Conservation (phyloP, 371 early-diverging fungal genomes). For the Cokeromyces recurvatus region DNA sequence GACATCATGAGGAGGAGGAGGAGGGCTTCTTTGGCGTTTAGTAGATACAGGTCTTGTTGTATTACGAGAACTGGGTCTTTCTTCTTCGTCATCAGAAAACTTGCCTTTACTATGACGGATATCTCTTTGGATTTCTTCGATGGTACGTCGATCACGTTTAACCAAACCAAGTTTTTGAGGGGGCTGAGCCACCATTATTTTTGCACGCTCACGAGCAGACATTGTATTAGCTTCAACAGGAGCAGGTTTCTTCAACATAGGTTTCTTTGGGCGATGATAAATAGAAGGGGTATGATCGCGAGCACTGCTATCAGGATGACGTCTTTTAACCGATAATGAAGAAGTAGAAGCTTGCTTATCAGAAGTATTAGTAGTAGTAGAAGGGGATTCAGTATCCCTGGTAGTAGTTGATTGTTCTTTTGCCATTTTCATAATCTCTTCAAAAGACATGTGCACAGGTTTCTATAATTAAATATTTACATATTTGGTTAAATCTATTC, state of each 20-base stretch:
- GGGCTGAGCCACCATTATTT: constrained; percentile 17
- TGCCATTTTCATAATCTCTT: constrained; percentile 31
- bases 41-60: constrained; percentile 1
- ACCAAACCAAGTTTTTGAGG: constrained; percentile 14
- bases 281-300: constrained; percentile 7
- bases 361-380: background rate
- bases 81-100: constrained; percentile 31
- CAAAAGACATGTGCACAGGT: constrained; percentile 33
- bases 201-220: constrained; percentile 18
- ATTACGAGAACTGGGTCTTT: constrained; percentile 4
- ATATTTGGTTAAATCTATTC: background rate
- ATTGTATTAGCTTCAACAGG: background rate
- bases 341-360: background rate
- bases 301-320: background rate
- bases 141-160: constrained; percentile 32
- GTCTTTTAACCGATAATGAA: too few relatives aligned
- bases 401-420: constrained; percentile 21
- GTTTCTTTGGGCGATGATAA: constrained; percentile 15
- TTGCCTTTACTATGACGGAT: constrained; percentile 33
- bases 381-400: constrained; percentile 1
- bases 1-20: background rate
- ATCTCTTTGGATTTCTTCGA: constrained; percentile 39
- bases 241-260: constrained; percentile 1
- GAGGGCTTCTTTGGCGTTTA: background rate
- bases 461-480: constrained; percentile 7